phyloP scores from a whole-genome alignment of 2,329 filamentous ascomycete genomes.

The Pseudogymnoascus sp. region DNA sequence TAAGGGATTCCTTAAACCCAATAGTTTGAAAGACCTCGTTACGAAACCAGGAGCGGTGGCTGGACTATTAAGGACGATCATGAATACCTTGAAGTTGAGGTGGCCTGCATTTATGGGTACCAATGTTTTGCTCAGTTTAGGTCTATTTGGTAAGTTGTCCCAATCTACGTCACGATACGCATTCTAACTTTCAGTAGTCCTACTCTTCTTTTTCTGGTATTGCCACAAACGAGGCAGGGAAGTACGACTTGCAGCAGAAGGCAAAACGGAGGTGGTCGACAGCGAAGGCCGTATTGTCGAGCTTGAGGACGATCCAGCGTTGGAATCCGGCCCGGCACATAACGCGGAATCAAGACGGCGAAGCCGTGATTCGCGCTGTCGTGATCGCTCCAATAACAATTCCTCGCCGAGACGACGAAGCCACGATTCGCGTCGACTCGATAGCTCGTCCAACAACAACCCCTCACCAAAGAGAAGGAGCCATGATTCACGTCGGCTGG shows the following conservation, averaged over 20 bases:
- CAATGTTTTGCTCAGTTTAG: conserved; percentile 84
- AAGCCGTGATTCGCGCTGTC: not conserved
- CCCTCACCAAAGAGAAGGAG: not conserved
- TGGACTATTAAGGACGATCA: conserved; percentile 79
- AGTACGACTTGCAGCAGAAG: conserved; percentile 51
- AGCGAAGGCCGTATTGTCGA: conserved; percentile 23
- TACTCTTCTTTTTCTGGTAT: conserved; percentile 95
- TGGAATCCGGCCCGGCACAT: conserved; percentile 1
- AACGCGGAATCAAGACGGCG: not conserved
- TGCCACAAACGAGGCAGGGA: conserved; percentile 93
- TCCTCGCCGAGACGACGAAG: not conserved
- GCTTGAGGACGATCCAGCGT: conserved; percentile 21
- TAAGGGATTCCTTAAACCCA: conserved; percentile 61
- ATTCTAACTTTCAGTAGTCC: conserved; percentile 39
- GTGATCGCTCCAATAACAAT: not conserved
- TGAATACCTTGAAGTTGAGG: conserved; percentile 76
- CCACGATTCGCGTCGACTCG: not conserved
- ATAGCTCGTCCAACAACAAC: not conserved
- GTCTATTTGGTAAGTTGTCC: conserved; percentile 65
- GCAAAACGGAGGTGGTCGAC: conserved; percentile 15
- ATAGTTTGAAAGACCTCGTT: conserved; percentile 69
- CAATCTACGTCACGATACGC: not conserved
- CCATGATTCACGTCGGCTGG: not conserved
- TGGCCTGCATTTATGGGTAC: conserved; percentile 90
- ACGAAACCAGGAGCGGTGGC: conserved; percentile 83